Conservation (phyloP, 2,329 filamentous ascomycete genomes). For the Phoma sp. region DNA sequence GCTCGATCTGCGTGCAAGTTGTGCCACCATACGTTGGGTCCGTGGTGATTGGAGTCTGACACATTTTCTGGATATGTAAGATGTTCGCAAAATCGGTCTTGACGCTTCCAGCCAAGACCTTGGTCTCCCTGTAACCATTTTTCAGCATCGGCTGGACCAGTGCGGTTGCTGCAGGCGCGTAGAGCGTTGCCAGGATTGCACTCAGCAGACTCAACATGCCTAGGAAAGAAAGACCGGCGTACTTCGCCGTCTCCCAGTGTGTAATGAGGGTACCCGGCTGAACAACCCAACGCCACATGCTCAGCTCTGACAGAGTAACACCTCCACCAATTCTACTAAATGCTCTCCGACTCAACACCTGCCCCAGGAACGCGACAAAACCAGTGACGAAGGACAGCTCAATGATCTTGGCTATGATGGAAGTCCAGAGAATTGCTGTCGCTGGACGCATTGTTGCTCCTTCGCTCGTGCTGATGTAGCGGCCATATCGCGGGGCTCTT, state of each 20-base stretch:
- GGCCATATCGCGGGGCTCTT: slow-evolving; percentile 68
- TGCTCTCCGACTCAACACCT: slow-evolving; percentile 74
- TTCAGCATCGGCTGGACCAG: slow-evolving; percentile 77
- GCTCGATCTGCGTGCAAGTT: slow-evolving; percentile 73
- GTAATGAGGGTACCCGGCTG: slow-evolving; percentile 75
- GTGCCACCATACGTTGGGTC: slow-evolving; percentile 46
- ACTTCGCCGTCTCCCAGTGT: slow-evolving; percentile 69
- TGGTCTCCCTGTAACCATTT: slow-evolving; percentile 60
- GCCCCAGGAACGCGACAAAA: slow-evolving; percentile 77
- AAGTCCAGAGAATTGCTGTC: slow-evolving; percentile 72
- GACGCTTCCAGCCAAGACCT: slow-evolving; percentile 64
- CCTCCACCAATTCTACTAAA: slow-evolving; percentile 64
- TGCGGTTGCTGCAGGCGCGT: slow-evolving; percentile 78
- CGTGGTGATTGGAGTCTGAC: slow-evolving; percentile 68
- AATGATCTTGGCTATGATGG: slow-evolving; percentile 76
- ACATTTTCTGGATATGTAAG: slow-evolving; percentile 62
- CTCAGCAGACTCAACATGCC: slow-evolving; percentile 70
- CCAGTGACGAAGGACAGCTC: slow-evolving; percentile 81
- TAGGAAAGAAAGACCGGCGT: slow-evolving; percentile 69
- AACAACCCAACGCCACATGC: slow-evolving; percentile 74
- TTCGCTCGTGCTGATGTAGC: slow-evolving; percentile 59
- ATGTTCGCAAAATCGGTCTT: slow-evolving; percentile 70
- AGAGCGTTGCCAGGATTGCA: slow-evolving; percentile 72
- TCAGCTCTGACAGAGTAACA: slow-evolving; percentile 77
- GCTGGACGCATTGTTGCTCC: slow-evolving; percentile 62